Base-by-base conservation (phyloP, 2,329 filamentous ascomycete genomes). In the Diaporthe sp. region DNA sequence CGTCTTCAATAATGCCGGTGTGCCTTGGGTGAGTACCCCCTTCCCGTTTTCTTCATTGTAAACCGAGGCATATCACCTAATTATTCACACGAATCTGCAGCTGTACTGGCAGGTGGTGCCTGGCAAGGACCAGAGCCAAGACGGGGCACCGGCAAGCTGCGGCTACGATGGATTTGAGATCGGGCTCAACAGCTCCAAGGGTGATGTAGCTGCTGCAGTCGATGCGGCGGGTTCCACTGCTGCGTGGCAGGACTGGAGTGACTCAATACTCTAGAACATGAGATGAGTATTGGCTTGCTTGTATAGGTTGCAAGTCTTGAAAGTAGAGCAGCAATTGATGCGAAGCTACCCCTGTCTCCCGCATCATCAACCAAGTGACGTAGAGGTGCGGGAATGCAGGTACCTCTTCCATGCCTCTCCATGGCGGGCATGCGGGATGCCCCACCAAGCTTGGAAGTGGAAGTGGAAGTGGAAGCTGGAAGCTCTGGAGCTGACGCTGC, bases 361-460 rank as follows among this genome's bases (percentile, higher is more conserved):
- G 61, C 52, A 22, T 40, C 55, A 64, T 19, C 45, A 15, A 30
- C 45, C 64, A 38, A n/a, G 75, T 76, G 75, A 76, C 75, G 75
- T 76, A 72, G 75, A 25, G 72, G 60, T 74, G 60, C 74, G 71
- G 74, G 72, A 74, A 75, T 69, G 55, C 57, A 55, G 47, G 72
- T 47, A 52, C 72, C 30, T 30, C 19, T 73, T 33, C 54, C n/a
- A 66, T 52, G 19, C 60, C 54, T 60, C 57, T 72, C 42, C 8
- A 61, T 12, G 35, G n/a, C n/a, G n/a, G 35, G 35, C 35, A 5
- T 38, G 38, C n/a, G 69, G 69, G 30, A n/a, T 30, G 52, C 72
- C 72, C 72, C 67, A 69, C 66, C 68, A 70, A 68, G 71, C 47
- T 35, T 61, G 72, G 54, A 71, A 71, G 57, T 60, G 54, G 45